phyloP scores from a whole-genome alignment of 495 filamentous ascomycete species.

The Penicillium argentinense region DNA sequence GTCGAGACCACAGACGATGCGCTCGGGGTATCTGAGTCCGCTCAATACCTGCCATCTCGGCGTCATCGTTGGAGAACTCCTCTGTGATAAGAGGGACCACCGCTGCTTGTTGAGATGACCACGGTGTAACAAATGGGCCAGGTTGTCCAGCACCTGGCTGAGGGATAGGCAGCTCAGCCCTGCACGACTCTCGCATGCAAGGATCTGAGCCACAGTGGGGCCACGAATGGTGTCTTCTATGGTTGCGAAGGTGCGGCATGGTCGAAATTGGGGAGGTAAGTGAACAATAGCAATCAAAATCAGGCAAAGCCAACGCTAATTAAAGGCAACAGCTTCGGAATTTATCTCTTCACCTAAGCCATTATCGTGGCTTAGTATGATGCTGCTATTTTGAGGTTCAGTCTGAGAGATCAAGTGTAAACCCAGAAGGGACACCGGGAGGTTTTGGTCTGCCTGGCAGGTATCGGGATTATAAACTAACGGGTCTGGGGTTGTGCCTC shows the following conservation, averaged over 20 bases:
- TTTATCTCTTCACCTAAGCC: too few relatives aligned
- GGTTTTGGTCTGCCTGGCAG: constrained; percentile 6
- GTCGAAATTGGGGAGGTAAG: too few relatives aligned
- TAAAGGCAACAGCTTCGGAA: too few relatives aligned
- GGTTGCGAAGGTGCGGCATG: constrained; percentile 33
- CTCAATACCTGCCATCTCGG: constrained; percentile 38
- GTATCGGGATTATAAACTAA: constrained; percentile 19
- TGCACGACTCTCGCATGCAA: constrained; percentile 21
- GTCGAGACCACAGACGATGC: constrained; percentile 25
- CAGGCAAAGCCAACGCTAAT: too few relatives aligned
- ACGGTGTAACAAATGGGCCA: constrained; percentile 10
- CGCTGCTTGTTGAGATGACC: constrained; percentile 19
- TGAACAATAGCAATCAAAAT: neutral
- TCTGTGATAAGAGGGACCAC: constrained; percentile 20
- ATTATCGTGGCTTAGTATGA: too few relatives aligned
- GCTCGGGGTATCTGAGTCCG: constrained; percentile 19
- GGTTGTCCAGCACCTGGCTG: neutral
- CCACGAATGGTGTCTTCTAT: constrained; percentile 43
- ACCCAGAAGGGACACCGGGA: too few relatives aligned
- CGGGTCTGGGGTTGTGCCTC: neutral
- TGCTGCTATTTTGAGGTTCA: neutral
- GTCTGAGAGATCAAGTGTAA: too few relatives aligned
- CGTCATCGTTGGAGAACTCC: constrained; percentile 22
- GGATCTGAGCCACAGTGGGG: constrained; percentile 36
- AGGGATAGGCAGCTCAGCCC: constrained; percentile 11